Conservation (phyloP, 192 early-diverging fungal species). For the Coemansia asiatica region DNA sequence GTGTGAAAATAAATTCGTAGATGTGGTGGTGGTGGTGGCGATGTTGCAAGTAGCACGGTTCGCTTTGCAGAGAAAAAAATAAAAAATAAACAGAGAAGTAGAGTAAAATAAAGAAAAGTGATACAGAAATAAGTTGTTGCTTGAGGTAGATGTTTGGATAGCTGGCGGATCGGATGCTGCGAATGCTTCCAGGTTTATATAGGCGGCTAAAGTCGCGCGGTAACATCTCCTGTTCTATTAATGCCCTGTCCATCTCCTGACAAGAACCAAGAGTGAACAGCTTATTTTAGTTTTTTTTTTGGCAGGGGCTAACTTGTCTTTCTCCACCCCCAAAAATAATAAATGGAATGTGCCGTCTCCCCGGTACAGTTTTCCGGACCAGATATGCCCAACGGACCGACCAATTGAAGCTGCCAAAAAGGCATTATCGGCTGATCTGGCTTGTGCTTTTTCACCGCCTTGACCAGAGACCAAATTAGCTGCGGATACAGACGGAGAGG, state of each 20-base stretch:
- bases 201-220: not conserved
- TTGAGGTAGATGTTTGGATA: not conserved
- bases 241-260: not conserved
- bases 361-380: not conserved
- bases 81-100: not conserved
- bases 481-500: not conserved
- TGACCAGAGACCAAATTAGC: no score
- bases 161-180: not conserved
- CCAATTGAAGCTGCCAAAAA: not conserved
- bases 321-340: not conserved
- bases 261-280: not conserved
- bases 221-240: not conserved
- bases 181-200: not conserved
- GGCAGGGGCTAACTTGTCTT: not conserved
- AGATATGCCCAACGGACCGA: not conserved
- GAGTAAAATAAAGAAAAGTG: not conserved
- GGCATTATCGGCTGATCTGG: not conserved
- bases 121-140: not conserved
- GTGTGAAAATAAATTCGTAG: not conserved
- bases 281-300: not conserved
- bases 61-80: not conserved
- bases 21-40: not conserved
- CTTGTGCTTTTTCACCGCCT: no score
- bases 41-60: not conserved
- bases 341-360: not conserved